phyloP scores from a whole-genome alignment of 2,329 filamentous ascomycete genomes.

The Penicillium paneum region DNA sequence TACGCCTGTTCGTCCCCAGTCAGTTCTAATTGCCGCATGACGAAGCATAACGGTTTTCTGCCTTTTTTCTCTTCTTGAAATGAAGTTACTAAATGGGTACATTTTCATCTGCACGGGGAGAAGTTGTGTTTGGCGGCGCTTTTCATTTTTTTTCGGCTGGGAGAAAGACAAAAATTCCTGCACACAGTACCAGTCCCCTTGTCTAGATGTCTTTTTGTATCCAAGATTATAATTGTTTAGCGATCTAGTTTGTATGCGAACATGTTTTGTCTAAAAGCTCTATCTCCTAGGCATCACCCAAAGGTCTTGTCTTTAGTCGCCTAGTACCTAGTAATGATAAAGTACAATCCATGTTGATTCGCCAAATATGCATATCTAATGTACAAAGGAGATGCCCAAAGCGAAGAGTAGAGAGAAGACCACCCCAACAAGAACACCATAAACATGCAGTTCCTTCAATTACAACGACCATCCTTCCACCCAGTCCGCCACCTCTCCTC shows the following conservation, averaged over 20 bases:
- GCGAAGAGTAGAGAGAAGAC: conserved; percentile 10
- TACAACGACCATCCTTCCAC: conserved; percentile 67
- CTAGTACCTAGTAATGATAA: neutral
- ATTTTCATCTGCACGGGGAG: conserved; percentile 18
- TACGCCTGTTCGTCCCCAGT: conserved; percentile 68
- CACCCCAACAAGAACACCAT: neutral
- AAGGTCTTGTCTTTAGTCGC: neutral
- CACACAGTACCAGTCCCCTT: conserved; percentile 18
- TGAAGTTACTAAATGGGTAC: conserved; percentile 31
- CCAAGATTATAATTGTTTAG: conserved; percentile 36
- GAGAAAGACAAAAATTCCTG: conserved; percentile 20
- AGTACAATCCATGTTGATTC: conserved; percentile 3
- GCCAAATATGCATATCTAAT: conserved; percentile 7
- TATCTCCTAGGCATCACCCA: neutral
- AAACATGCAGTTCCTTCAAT: conserved; percentile 41
- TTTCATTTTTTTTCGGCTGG: conserved; percentile 15
- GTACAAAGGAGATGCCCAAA: conserved; percentile 15
- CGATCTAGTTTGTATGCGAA: conserved; percentile 31
- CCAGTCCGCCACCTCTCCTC: conserved; percentile 93
- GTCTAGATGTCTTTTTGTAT: conserved; percentile 35
- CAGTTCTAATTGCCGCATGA: conserved; percentile 34
- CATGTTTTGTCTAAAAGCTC: conserved; percentile 10
- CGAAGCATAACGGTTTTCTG: conserved; percentile 26
- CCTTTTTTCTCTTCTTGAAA: conserved; percentile 23
- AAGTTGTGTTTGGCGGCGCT: conserved; percentile 27